Evolutionary conservation across 352 stramenopile genomes (phyloP).

Genomic region (Phytophthora syringae): DNA sequence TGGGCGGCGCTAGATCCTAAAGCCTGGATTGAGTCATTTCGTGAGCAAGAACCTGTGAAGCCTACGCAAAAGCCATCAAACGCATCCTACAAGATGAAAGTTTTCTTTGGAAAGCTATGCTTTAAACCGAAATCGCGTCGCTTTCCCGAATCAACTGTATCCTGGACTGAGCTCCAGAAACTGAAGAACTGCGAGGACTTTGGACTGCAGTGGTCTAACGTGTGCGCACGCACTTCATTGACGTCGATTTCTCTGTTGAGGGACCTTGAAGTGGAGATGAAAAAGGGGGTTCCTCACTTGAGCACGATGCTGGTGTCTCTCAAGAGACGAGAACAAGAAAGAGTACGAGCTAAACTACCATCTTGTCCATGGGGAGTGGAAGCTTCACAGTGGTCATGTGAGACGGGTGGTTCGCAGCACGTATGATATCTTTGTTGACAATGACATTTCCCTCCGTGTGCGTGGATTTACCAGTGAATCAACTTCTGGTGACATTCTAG

Average conservation of each 20-base stretch:
- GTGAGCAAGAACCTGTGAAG: too few species aligned
- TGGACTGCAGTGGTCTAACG: not conserved
- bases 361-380: slow-evolving; percentile 1
- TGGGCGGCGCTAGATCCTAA: not conserved
- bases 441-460: too few species aligned
- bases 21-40: not conserved
- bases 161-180: not conserved
- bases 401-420: not conserved
- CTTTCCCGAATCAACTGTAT: not conserved
- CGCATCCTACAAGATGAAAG: not conserved
- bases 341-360: not conserved
- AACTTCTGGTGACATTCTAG: too few species aligned
- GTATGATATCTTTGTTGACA: too few species aligned
- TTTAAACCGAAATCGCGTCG: not conserved
- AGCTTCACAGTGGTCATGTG: not conserved
- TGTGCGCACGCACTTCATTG: not conserved
- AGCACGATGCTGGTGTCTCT: not conserved
- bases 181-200: not conserved
- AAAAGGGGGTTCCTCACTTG: not conserved
- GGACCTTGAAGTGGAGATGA: not conserved
- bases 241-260: not conserved
- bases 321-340: not conserved
- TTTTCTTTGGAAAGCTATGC: not conserved
- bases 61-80: not conserved
- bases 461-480: too few species aligned